phyloP scores from a whole-genome alignment of 1,139 yeast genomes.

The Pichia sp. region DNA sequence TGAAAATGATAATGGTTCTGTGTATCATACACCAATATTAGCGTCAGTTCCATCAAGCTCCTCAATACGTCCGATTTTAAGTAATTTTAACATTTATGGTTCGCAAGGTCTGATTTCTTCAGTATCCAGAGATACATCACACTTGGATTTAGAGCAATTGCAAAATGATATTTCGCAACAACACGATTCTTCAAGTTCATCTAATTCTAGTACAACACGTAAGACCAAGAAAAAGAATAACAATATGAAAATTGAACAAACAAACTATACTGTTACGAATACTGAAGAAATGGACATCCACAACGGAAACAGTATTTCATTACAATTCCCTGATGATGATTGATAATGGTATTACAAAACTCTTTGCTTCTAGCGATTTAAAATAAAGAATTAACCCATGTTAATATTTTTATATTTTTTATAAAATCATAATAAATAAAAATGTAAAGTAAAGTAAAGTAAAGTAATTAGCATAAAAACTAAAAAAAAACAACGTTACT shows the following conservation, averaged over 20 bases:
- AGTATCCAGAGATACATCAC: slow-evolving; percentile 1
- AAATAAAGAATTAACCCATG: too few relatives aligned
- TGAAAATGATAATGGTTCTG: slow-evolving; percentile 20
- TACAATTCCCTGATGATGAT: slow-evolving; percentile 15
- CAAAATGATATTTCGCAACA: too few relatives aligned
- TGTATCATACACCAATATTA: slow-evolving; percentile 24
- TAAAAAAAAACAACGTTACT: too few relatives aligned
- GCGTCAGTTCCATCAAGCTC: slow-evolving; percentile 12
- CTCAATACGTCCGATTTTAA: slow-evolving; percentile 13
- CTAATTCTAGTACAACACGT: not conserved
- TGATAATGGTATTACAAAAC: too few relatives aligned
- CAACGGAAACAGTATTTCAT: slow-evolving; percentile 16
- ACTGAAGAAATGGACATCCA: slow-evolving; percentile 8
- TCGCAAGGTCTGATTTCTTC: slow-evolving; percentile 12
- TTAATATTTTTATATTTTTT: too few relatives aligned
- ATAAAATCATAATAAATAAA: too few relatives aligned
- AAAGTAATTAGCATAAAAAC: too few relatives aligned
- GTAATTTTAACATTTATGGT: slow-evolving; percentile 18
- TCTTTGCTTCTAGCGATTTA: too few relatives aligned
- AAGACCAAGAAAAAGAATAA: not conserved
- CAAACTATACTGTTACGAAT: slow-evolving; percentile 1
- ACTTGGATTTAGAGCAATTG: slow-evolving; percentile 9
- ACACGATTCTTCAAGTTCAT: not conserved
- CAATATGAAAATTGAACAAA: not conserved
- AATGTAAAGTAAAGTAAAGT: too few relatives aligned